phyloP scores from a whole-genome alignment of 805 yeast species.

The Nakazawaea wyomingensis region DNA sequence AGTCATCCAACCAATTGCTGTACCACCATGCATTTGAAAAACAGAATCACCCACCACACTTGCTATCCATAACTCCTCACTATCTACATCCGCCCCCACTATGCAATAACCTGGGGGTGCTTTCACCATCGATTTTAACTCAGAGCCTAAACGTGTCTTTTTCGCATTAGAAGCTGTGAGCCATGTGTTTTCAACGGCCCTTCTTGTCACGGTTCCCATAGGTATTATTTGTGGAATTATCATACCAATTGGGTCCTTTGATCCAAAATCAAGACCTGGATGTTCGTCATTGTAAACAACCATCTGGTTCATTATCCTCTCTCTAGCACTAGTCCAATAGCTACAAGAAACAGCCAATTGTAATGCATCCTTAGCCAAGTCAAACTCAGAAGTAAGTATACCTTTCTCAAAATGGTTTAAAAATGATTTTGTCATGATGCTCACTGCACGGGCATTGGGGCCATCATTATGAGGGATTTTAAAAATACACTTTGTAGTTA shows the following conservation, averaged over 20 bases:
- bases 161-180: constrained; percentile 95
- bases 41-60: constrained; percentile 89
- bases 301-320: constrained; percentile 78
- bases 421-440: constrained; percentile 73
- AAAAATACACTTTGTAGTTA: constrained; percentile 32
- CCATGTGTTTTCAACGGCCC: constrained; percentile 98
- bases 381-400: constrained; percentile 61
- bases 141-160: constrained; percentile 81
- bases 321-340: constrained; percentile 91
- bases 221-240: constrained; percentile 81
- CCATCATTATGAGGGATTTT: constrained; percentile 91
- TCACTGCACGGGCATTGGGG: constrained; percentile 63
- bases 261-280: constrained; percentile 19
- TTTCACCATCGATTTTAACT: constrained; percentile 74
- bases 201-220: constrained; percentile 95
- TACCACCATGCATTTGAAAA: constrained; percentile 87
- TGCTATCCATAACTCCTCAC: constrained; percentile 98
- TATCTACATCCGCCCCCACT: constrained; percentile 98
- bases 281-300: constrained; percentile 53
- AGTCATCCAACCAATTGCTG: constrained; percentile 99
- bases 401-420: constrained; percentile 69
- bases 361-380: constrained; percentile 72
- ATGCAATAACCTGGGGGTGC: constrained; percentile 89
- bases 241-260: constrained; percentile 42
- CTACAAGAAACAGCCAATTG: constrained; percentile 74